Percentiles rank a stretch among this genome's conserved stretches.
Evolutionary conservation across 495 filamentous ascomycete species (phyloP).

Genomic region (Astrothelium subdiscretum): DNA sequence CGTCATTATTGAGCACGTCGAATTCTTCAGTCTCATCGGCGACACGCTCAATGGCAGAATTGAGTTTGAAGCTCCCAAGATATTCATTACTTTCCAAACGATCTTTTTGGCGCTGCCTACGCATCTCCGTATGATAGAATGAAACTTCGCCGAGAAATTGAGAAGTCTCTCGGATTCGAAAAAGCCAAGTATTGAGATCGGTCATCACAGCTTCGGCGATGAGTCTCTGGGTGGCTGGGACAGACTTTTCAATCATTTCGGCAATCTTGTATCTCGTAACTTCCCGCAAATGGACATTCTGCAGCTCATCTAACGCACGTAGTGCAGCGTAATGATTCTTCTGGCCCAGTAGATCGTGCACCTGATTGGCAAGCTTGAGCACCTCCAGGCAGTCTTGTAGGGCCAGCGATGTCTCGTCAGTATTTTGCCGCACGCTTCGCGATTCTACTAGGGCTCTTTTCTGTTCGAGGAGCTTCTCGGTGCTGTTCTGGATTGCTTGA

Average conservation of each 20-base stretch:
- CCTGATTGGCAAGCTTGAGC: constrained; percentile 82
- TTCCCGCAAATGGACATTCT: constrained; percentile 89
- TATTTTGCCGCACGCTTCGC: constrained; percentile 83
- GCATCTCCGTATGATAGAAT: constrained; percentile 84
- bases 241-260: constrained; percentile 87
- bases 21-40: constrained; percentile 93
- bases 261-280: constrained; percentile 92
- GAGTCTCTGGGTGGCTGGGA: constrained; percentile 81
- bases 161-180: constrained; percentile 85
- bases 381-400: constrained; percentile 88
- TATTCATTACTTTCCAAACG: constrained; percentile 58
- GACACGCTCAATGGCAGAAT: constrained; percentile 90
- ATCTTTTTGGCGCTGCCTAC: constrained; percentile 73
- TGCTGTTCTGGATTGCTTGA: constrained; percentile 89
- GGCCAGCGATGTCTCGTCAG: constrained; percentile 82
- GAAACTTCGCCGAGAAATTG: constrained; percentile 95
- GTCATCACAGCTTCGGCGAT: constrained; percentile 96
- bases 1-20: constrained; percentile 86
- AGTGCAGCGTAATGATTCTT: constrained; percentile 94
- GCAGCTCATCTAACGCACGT: constrained; percentile 86
- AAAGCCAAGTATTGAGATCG: constrained; percentile 97
- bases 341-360: constrained; percentile 76
- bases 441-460: constrained; percentile 91
- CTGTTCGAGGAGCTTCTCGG: constrained; percentile 85
- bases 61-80: constrained; percentile 74